phyloP scores from a whole-genome alignment of 2,329 filamentous ascomycete genomes.

The Colletotrichum lindemuthianum region DNA sequence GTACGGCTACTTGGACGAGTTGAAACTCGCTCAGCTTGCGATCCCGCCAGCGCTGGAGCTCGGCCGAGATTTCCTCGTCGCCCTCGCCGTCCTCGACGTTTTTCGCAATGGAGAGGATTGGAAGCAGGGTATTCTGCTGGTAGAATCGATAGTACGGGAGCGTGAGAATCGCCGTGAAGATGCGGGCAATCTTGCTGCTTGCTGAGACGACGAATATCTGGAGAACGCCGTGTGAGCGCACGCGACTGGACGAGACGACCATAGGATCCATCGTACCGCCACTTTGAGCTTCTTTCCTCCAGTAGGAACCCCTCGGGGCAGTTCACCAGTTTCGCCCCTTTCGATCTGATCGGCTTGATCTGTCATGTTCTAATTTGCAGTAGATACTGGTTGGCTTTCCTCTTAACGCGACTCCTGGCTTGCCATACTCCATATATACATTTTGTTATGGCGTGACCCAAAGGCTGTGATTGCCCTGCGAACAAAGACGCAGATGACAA shows the following conservation, averaged over 20 bases:
- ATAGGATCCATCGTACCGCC: slow-evolving; percentile 13
- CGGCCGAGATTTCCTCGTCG: slow-evolving; percentile 33
- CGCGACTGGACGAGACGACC: neutral
- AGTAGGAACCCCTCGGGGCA: slow-evolving; percentile 20
- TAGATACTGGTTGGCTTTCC: too few species aligned
- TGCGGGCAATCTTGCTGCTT: slow-evolving; percentile 24
- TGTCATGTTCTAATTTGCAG: too few species aligned
- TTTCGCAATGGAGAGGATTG: slow-evolving; percentile 38
- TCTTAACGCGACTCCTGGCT: too few species aligned
- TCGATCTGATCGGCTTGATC: slow-evolving; percentile 8
- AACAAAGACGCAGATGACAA: slow-evolving; percentile 27
- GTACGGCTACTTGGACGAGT: slow-evolving; percentile 40
- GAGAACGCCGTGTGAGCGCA: neutral
- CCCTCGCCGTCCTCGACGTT: slow-evolving; percentile 27
- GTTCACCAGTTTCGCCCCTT: slow-evolving; percentile 12
- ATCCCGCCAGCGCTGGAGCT: slow-evolving; percentile 38
- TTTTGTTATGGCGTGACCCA: slow-evolving; percentile 11
- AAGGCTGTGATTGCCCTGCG: slow-evolving; percentile 1
- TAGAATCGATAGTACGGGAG: slow-evolving; percentile 42
- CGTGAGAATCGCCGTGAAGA: slow-evolving; percentile 37
- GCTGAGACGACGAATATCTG: slow-evolving; percentile 28
- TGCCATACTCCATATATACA: neutral
- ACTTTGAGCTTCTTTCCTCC: slow-evolving; percentile 21
- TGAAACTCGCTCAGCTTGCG: slow-evolving; percentile 40
- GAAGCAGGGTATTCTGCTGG: slow-evolving; percentile 40